Evolutionary conservation across 2,329 filamentous ascomycete species (phyloP), one percentile per base, ranked within the genome.

Genomic region (Beauveria caledonica): DNA sequence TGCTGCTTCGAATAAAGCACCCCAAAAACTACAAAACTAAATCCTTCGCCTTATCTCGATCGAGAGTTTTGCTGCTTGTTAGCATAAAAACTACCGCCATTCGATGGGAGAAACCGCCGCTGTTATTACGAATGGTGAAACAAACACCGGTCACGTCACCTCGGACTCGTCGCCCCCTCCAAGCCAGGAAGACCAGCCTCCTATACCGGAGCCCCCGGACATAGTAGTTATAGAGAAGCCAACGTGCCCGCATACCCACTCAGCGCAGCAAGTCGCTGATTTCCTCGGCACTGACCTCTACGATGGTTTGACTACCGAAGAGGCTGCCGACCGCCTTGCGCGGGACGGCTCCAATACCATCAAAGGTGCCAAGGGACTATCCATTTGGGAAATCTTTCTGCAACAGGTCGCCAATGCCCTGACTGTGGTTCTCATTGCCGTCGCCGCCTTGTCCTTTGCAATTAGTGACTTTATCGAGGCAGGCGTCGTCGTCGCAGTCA

Each of bases 351-450:
- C 82, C 67, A 91, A 91, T 77, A 81, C 81, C 71, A 83, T 90
- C 77, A 83, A 87, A 74, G 83, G 84, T 74, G 83, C 86, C 78
- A 84, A 86, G 75, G 84, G 86, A 73, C 75, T 87, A 76, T 89
- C 87, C 73, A 69, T 87, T 74, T 89, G 86, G 84, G 83, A 87
- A 76, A 88, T 90, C 76, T 81, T 90, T 76, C 74, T 90, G 75
- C 87, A 86, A 70, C 87, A 90, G 77, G 82, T 90, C 67, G 88
- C 87, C 65, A 90, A 90, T 76, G 88, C 86, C 76, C 77, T 90
- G 74, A 90, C 87, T 64, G 79, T 88, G 70, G 86, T 89, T 64
- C 84, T 92, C 66, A 78, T 91, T 66, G 84, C 89, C 68, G 88
- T 89, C 68, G 90, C 89, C 84, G 85, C 84, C 62, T 76, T 85